Evolutionary conservation across 2,329 filamentous ascomycete species (phyloP).

Genomic region (Pseudogymnoascus sp.): DNA sequence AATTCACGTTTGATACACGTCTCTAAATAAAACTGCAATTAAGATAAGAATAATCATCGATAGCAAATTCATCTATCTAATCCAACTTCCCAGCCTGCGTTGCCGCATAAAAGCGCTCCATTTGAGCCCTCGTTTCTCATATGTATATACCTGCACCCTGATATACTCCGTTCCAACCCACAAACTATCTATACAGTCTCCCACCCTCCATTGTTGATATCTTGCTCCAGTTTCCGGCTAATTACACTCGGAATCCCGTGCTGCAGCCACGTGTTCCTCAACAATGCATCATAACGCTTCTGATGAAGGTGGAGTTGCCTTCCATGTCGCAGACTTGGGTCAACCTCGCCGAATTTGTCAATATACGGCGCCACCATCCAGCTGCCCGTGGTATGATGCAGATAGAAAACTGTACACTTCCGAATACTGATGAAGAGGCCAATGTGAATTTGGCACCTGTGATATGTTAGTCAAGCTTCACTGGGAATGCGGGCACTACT

Average conservation of each 20-base stretch:
- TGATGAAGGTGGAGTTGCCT: slow-evolving; percentile 90
- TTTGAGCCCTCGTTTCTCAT: neutral
- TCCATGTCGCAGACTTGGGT: slow-evolving; percentile 79
- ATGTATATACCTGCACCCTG: neutral
- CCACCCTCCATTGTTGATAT: slow-evolving; percentile 97
- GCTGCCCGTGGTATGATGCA: slow-evolving; percentile 74
- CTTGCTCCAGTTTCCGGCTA: slow-evolving; percentile 80
- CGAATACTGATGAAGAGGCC: slow-evolving; percentile 96
- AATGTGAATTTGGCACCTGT: slow-evolving; percentile 77
- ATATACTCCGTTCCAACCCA: neutral
- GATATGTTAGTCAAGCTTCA: slow-evolving; percentile 20
- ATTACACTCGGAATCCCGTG: slow-evolving; percentile 87
- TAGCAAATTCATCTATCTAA: neutral
- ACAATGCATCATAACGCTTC: slow-evolving; percentile 81
- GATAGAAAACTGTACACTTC: slow-evolving; percentile 86
- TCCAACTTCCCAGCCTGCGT: neutral
- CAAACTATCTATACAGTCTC: slow-evolving; percentile 57
- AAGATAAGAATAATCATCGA: neutral
- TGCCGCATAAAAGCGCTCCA: neutral
- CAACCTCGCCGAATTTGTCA: slow-evolving; percentile 91
- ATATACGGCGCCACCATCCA: slow-evolving; percentile 88
- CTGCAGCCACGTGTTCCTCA: slow-evolving; percentile 77
- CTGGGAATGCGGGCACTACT: slow-evolving; percentile 31
- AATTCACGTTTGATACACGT: neutral
- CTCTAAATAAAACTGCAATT: neutral